Evolutionary conservation across 106 monocot species (phyloP).

Genomic region (Agapanthus africanus): DNA sequence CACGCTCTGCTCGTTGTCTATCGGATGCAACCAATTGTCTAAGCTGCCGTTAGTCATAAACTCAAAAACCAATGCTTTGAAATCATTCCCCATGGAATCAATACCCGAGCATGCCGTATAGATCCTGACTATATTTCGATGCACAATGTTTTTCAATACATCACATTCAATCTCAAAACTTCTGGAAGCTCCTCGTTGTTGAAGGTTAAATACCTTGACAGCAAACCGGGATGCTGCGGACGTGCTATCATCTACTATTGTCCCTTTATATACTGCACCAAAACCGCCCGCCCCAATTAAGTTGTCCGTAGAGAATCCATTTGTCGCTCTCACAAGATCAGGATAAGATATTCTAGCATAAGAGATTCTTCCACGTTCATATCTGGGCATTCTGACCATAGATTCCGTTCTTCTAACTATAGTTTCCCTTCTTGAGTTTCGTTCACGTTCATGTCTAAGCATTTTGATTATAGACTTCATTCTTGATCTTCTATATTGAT

Average conservation of each 20-base stretch:
- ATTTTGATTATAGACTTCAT: too few relatives aligned
- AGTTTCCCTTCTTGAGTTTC: too few relatives aligned
- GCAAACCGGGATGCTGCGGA: too few relatives aligned
- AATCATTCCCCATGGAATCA: slow-evolving; percentile 9
- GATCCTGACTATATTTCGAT: slow-evolving; percentile 6
- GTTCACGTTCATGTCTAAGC: too few relatives aligned
- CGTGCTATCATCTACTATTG: background rate
- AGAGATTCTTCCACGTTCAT: background rate
- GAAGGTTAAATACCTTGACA: slow-evolving; percentile 3
- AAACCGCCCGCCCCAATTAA: background rate
- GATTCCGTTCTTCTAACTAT: too few relatives aligned
- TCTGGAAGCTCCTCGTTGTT: background rate
- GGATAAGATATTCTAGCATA: too few relatives aligned
- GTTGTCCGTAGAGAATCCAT: slow-evolving; percentile 4
- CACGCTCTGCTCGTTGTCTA: background rate
- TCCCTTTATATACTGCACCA: too few relatives aligned
- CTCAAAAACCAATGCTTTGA: slow-evolving; percentile 4
- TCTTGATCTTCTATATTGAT: too few relatives aligned
- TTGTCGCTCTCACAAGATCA: background rate
- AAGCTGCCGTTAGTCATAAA: slow-evolving; percentile 13
- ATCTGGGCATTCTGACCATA: too few relatives aligned
- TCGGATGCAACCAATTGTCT: slow-evolving; percentile 14
- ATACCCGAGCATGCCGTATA: slow-evolving; percentile 2
- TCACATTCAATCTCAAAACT: slow-evolving; percentile 4
- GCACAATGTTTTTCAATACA: background rate